Evolutionary conservation across 192 early-diverging fungal species (phyloP).

Genomic region (Diversispora eburnea): DNA sequence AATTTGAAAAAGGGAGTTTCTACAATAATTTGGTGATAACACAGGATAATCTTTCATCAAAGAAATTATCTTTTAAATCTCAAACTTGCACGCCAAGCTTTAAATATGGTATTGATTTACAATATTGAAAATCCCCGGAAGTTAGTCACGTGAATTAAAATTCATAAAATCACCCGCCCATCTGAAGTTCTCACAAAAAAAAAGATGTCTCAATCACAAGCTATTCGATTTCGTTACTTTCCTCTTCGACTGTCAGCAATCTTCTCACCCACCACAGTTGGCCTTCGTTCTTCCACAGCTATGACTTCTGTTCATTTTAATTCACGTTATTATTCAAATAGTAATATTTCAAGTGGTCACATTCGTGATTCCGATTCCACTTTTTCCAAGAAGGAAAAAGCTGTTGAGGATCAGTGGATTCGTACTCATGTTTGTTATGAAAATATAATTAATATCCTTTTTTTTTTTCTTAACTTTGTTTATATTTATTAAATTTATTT

Average conservation of each 20-base stretch:
- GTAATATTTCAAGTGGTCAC: constrained; percentile 21
- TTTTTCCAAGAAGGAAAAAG: constrained; percentile 40
- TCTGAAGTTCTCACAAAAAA: too few relatives aligned
- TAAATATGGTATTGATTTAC: too few relatives aligned
- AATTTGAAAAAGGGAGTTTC: too few relatives aligned
- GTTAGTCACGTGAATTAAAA: too few relatives aligned
- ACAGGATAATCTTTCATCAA: too few relatives aligned
- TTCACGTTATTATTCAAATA: neutral
- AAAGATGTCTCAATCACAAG: constrained; percentile 22
- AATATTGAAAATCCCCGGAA: too few relatives aligned
- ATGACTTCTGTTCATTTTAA: neutral
- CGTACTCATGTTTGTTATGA: constrained; percentile 33
- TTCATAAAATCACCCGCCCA: too few relatives aligned
- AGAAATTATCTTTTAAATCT: too few relatives aligned
- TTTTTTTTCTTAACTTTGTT: neutral
- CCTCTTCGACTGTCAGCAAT: constrained; percentile 36
- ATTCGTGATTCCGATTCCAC: constrained; percentile 27
- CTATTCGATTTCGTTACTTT: neutral
- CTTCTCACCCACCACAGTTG: neutral
- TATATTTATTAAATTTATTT: neutral
- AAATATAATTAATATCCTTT: neutral
- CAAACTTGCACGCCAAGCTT: too few relatives aligned
- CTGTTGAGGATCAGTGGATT: constrained; percentile 39
- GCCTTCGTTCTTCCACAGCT: neutral
- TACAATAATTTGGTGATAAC: too few relatives aligned